A percentile compares a stretch with the other conserved stretches of the same genome.
phyloP scores from a whole-genome alignment of 1,139 yeast genomes.

The Geotrichum cucujoidarum region DNA sequence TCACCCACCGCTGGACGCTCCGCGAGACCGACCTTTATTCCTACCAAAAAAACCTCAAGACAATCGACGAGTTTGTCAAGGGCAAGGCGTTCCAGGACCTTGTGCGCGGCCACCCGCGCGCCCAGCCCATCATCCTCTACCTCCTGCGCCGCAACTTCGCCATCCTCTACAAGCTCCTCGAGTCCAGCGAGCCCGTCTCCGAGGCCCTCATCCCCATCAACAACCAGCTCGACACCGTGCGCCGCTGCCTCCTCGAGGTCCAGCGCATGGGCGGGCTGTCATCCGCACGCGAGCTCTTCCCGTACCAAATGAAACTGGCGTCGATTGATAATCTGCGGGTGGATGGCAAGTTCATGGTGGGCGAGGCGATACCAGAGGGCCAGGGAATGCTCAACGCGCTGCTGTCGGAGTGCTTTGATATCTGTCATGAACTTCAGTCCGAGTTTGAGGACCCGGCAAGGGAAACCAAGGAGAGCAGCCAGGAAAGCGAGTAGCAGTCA shows the following conservation, averaged over 20 bases:
- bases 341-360: conserved; percentile 87
- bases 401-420: conserved; percentile 89
- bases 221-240: conserved; percentile 84
- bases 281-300: conserved; percentile 81
- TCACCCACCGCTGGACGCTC: conserved; percentile 94
- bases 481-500: no score
- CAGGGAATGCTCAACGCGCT: conserved; percentile 89
- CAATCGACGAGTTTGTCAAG: conserved; percentile 57
- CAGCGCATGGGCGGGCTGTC: conserved; percentile 88
- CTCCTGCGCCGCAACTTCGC: conserved; percentile 85
- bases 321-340: conserved; percentile 80
- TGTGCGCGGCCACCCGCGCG: conserved; percentile 33
- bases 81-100: conserved; percentile 48
- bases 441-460: conserved; percentile 71
- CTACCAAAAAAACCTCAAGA: conserved; percentile 67
- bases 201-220: conserved; percentile 90
- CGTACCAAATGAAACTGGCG: conserved; percentile 89
- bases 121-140: conserved; percentile 68
- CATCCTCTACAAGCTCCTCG: conserved; percentile 77
- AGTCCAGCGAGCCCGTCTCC: conserved; percentile 89
- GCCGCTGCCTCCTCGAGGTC: conserved; percentile 81
- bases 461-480: no score
- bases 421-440: conserved; percentile 80
- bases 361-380: conserved; percentile 89
- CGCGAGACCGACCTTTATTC: conserved; percentile 88